Base-by-base conservation (phyloP, 1,139 yeast species). In the Saccharomycopsis hybrid region DNA sequence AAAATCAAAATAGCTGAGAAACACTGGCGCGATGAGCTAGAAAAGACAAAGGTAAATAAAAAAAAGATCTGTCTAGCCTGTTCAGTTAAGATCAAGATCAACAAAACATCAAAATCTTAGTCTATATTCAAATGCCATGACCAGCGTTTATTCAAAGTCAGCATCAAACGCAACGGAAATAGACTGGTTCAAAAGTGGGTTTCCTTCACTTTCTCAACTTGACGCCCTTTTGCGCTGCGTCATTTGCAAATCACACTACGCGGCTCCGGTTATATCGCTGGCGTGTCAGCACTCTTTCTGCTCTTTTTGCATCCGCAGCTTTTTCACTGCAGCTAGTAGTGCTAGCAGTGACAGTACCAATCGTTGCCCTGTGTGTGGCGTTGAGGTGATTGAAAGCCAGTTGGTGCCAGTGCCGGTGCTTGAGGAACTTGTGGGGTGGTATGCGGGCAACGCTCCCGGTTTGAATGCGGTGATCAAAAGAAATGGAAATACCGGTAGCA, bases 371-470 rank as follows among this genome's bases (percentile, higher is more conserved):
- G 33, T 41, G 18, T 50, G 53, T 41, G 36, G 36, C 36, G n/a
- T 33, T 4, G 51, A 50, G 32, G 7, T 50, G 25, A 29, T 47
- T 5, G 53, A 50, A 28, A 47, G 51, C 30, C 40, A 38, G 41
- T 31, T 50, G 3, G 35, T 48, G 3, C 40, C 40, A 24, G 45
- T 47, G n/a, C 48, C 53, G 3, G 33, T 47, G 4, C 31, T 50
- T 5, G 53, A 50, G 27, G 53, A 50, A 5, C 7, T 50, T 3
- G 18, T 32, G 5, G 32, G 27, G n/a, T 50, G 53, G 51, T 50
- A 18, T 13, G 11, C 24, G 11, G 4, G 13, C 13, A 40, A 46
- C 41, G 30, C 8, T 3, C 7, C 39, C 8, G 30, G 24, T 11
- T 36, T 43, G 25, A 31, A 9, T n/a, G 29, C 9, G 38, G 9